Evolutionary conservation across 345 rosid species (phyloP), one percentile per base, ranked within the genome.

Genomic region (Noccaea bulbosa): DNA sequence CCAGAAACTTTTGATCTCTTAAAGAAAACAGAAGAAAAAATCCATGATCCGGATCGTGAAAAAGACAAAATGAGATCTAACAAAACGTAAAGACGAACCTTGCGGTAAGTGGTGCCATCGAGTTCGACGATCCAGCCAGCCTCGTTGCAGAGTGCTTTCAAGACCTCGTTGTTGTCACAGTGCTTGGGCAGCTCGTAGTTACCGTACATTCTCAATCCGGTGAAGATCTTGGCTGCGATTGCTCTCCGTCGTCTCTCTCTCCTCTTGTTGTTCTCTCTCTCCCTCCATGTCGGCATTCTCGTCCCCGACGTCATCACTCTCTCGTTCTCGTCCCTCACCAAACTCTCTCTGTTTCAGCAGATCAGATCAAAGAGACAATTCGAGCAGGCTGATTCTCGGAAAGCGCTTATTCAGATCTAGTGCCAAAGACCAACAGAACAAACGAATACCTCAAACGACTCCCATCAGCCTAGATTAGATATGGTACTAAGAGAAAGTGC

Each of bases 111-210:
- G 38, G 93, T 91, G 32, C 97, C 97, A 40, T 91, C 97, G 3
- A 78, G 80, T 47, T 91, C 97, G 11, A 89, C 97, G 62, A 71
- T 77, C 97, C 97, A 91, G 34, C 97, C 97, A 47, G 96, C 97
- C 47, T 91, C 97, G 40, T 81, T 77, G 63, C 97, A 91, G 44
- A 91, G 84, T 8, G 97, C 96, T 71, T 87, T 91, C 75, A 91
- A 92, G 40, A 91, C 96, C 45, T 91, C 96, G 55, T 91, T 91
- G 77, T 89, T 91, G 74, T 91, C 97, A 44, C 93, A 91, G 82
- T 91, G 97, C 82, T 91, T 91, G 0, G 97, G 97, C 5, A 91
- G 96, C 83, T 86, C 86, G 82, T 69, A 91, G 74, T 86, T 89
- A 0, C 97, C 97, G 57, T 84, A 87, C 87, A 85, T 81, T 81